Percentiles rank a stretch among this genome's conserved stretches.
Evolutionary conservation across 1,139 yeast genomes (phyloP).

Genomic region (Pichia sp.): DNA sequence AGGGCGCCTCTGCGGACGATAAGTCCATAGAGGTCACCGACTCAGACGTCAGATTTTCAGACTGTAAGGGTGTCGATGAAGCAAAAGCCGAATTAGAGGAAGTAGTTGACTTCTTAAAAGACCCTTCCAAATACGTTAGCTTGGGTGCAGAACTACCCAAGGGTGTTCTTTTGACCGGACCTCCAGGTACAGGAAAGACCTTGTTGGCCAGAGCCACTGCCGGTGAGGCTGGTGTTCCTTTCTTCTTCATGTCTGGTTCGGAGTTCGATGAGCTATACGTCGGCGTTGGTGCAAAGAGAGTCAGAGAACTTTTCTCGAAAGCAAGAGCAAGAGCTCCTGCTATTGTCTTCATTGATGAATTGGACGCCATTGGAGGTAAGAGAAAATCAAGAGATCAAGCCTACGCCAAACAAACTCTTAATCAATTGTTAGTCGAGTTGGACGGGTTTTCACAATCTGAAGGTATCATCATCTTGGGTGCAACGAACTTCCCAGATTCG

Average conservation of each 20-base stretch:
- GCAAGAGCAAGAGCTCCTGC: constrained; percentile 97
- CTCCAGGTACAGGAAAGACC: constrained; percentile 99
- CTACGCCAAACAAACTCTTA: constrained; percentile 92
- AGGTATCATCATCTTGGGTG: constrained; percentile 95
- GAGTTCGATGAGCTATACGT: constrained; percentile 97
- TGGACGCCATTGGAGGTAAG: constrained; percentile 98
- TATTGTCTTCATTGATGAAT: constrained; percentile 90
- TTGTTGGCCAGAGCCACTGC: constrained; percentile 97
- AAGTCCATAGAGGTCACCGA: constrained; percentile 79
- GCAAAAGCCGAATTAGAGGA: constrained; percentile 97
- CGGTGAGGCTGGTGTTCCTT: constrained; percentile 99
- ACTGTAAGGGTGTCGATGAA: constrained; percentile 97
- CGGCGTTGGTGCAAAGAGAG: constrained; percentile 98
- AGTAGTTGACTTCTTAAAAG: constrained; percentile 91
- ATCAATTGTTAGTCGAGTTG: constrained; percentile 89
- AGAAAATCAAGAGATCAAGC: constrained; percentile 98
- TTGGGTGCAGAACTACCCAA: constrained; percentile 96
- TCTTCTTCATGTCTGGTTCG: constrained; percentile 97
- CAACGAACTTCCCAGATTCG: constrained; percentile 96
- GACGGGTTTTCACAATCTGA: constrained; percentile 94
- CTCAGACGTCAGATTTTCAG: constrained; percentile 83
- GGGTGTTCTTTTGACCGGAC: constrained; percentile 95
- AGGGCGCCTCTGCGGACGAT: constrained; percentile 69
- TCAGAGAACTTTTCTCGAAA: constrained; percentile 86
- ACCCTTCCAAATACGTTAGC: constrained; percentile 93